Base-by-base conservation (phyloP, 495 filamentous ascomycete species). In the Acidiella bohemica region DNA sequence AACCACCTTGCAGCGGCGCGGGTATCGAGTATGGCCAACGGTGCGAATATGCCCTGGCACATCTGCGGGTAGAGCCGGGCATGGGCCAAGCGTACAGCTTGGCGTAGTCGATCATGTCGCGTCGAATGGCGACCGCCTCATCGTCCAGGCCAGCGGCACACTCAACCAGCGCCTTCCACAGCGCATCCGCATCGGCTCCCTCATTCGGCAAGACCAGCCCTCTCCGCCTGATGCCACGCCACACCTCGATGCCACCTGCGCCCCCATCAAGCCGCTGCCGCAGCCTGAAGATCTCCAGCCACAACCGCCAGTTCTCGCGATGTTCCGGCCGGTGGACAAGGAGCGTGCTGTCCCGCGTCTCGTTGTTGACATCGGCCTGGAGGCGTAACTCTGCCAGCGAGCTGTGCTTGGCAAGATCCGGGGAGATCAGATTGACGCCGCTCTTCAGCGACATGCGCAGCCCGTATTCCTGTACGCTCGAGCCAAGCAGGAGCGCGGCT, bases 211-310 rank as follows among this genome's bases (percentile, higher is more conserved):
- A 46, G 26, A 53, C 58, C 19, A 74, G 41, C 2, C 58, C 57
- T 14, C 67, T 62, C 9, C 56, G 46, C 17, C 66, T 65, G 42
- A 86, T 58, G 4, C 68, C 73, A 36, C 67, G 57, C 73, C 77
- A 90, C 26, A 85, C 76, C 26, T 64, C 61, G 12, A 61, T 23
- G 2, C 75, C 69, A 0, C 81, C 81, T 13, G 59, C 44, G 19
- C 66, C 50, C 2, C 78, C 78, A 57, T 81, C 65, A 30, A 68
- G 60, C 10, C 78, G 68, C 45, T 71, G 65, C 25, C 73, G 64
- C 47, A 72, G 77, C 23, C 69, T 63, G 14, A 86, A 59, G 18
- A 84, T 59, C 42, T 74, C 70, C 12, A 69, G 62, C 81, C 81
- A 86, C 9, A 84, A 60, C 11, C 60, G 53, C 39, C 75, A 65